phyloP scores from a whole-genome alignment of 2,329 filamentous ascomycete genomes.

The Pseudogymnoascus sp. region DNA sequence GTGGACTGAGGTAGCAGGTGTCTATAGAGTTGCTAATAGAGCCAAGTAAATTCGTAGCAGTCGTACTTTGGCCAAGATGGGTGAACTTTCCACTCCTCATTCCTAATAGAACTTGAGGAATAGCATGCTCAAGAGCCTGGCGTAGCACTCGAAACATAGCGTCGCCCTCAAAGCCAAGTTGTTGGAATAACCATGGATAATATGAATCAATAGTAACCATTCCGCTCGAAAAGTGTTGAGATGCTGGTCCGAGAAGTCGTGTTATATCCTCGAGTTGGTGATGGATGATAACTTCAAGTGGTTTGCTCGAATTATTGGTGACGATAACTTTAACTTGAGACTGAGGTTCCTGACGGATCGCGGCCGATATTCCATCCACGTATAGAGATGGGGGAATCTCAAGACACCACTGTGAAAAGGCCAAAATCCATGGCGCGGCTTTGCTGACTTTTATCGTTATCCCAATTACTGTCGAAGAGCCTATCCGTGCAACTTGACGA shows the following conservation, averaged over 20 bases:
- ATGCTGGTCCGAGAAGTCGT: no score
- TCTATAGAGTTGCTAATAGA: no score
- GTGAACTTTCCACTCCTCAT: not conserved
- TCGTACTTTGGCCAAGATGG: not conserved
- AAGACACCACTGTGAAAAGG: constrained; percentile 15
- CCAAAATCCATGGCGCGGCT: constrained; percentile 11
- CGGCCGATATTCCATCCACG: not conserved
- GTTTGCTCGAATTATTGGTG: not conserved
- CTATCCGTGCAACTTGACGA: constrained; percentile 14
- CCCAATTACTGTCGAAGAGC: not conserved
- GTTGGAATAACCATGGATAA: not conserved
- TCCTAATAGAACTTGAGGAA: not conserved
- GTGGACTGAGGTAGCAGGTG: no score
- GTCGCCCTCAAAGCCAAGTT: not conserved
- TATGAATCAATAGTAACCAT: not conserved
- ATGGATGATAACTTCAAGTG: not conserved
- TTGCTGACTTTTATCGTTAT: constrained; percentile 7
- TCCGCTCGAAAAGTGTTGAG: no score
- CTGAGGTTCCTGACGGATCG: not conserved
- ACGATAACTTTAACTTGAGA: constrained; percentile 1
- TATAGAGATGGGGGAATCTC: constrained; percentile 14
- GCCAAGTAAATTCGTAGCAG: no score
- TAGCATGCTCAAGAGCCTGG: not conserved
- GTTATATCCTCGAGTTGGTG: no score
- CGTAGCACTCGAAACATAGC: not conserved